A percentile compares a stretch with the other conserved stretches of the same genome.
phyloP scores from a whole-genome alignment of 2,329 filamentous ascomycete genomes.

The Drechslera avenae region DNA sequence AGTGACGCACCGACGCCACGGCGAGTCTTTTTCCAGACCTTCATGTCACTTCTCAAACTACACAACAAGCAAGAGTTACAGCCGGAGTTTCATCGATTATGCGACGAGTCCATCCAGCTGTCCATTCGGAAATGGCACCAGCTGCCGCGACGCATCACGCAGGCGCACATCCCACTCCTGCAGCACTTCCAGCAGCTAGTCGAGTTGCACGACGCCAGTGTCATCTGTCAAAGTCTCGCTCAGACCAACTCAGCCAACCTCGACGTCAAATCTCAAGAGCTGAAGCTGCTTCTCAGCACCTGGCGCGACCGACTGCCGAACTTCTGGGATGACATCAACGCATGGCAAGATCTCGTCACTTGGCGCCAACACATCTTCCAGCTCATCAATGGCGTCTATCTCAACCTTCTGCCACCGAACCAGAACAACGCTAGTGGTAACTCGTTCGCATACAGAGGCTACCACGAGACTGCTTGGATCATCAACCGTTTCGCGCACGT shows the following conservation, averaged over 20 bases:
- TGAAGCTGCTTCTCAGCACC: slow-evolving; percentile 89
- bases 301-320: slow-evolving; percentile 97
- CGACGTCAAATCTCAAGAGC: slow-evolving; percentile 91
- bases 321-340: slow-evolving; percentile 98
- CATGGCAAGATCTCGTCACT: slow-evolving; percentile 99
- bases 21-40: slow-evolving; percentile 95
- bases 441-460: slow-evolving; percentile 94
- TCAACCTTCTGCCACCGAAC: slow-evolving; percentile 79
- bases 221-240: slow-evolving; percentile 90
- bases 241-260: slow-evolving; percentile 84
- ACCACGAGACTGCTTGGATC: slow-evolving; percentile 99
- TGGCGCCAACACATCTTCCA: slow-evolving; percentile 99
- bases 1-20: slow-evolving; percentile 96
- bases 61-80: slow-evolving; percentile 84
- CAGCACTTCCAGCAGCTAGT: slow-evolving; percentile 99
- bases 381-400: slow-evolving; percentile 92
- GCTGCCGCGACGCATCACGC: slow-evolving; percentile 88
- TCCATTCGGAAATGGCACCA: slow-evolving; percentile 99
- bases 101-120: slow-evolving; percentile 95
- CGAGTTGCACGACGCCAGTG: slow-evolving; percentile 94
- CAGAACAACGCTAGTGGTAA: slow-evolving; percentile 80
- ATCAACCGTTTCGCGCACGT: slow-evolving; percentile 99
- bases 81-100: slow-evolving; percentile 84
- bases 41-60: slow-evolving; percentile 94
- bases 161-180: slow-evolving; percentile 90